Evolutionary conservation across 2,329 filamentous ascomycete genomes (phyloP), one percentile per base, ranked within the genome.

Genomic region (Penicillium sp.): DNA sequence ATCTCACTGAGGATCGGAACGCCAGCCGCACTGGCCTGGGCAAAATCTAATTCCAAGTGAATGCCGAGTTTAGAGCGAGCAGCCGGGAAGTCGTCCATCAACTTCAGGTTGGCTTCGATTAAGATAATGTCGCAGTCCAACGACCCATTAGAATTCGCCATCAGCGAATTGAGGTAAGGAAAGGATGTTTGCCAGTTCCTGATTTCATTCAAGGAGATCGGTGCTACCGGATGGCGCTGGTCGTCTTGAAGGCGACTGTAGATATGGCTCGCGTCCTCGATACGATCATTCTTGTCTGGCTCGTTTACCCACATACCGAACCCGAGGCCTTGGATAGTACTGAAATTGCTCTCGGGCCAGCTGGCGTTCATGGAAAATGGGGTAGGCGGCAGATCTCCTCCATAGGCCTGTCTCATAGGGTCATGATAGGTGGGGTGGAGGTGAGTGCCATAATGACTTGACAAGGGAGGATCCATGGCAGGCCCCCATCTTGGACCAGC

Each of bases 281-380:
- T 63, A 21, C 62, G 61, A 40, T 66, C 62, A 5, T 61, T 64
- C 48, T 69, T 64, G 35, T 66, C 59, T 42, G 65, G 65, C 6
- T 62, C 60, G 54, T 65, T 70, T 6, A 73, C 70, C 69, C 70
- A 73, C 72, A 75, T 75, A 39, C 70, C 67, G 53, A 75, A 74
- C 39, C 63, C 66, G 43, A 74, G 62, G 17, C 64, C 65, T 51
- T 68, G 59, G 28, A 71, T 58, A 37, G 54, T 58, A 40, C 64
- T 62, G 64, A 47, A 64, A 64, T 45, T 62, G 58, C n/a, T n/a
- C n/a, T n/a, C n/a, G n/a, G n/a, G n/a, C n/a, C n/a, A n/a, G n/a
- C n/a, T n/a, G n/a, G n/a, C n/a, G n/a, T n/a, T n/a, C n/a, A n/a
- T n/a, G n/a, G n/a, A n/a, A n/a, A n/a, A n/a, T n/a, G 67, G 63